Evolutionary conservation across 179 eudicot genomes (phyloP).

Genomic region (Spinacia oleracea): DNA sequence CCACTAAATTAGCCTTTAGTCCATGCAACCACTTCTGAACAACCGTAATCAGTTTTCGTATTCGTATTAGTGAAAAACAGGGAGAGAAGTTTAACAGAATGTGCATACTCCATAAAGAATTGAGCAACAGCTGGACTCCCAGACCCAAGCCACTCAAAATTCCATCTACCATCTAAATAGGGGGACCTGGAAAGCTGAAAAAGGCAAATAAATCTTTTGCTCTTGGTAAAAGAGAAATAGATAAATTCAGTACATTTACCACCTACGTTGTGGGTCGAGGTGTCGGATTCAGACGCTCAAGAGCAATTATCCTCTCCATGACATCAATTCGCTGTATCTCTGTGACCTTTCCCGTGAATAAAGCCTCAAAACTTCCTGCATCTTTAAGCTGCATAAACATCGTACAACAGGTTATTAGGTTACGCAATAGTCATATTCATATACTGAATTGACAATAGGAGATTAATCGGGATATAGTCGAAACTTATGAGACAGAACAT

Average conservation of each 20-base stretch:
- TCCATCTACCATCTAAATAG: constrained; percentile 81
- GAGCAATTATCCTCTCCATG: constrained; percentile 78
- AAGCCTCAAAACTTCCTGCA: constrained; percentile 83
- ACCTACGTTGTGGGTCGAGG: constrained; percentile 99
- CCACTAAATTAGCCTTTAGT: constrained; percentile 25
- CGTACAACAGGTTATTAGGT: background rate
- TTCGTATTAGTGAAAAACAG: constrained; percentile 2
- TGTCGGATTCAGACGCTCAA: constrained; percentile 89
- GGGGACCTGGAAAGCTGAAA: constrained; percentile 84
- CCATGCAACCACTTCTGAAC: constrained; percentile 1
- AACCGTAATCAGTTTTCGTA: background rate
- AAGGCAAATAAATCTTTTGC: constrained; percentile 34
- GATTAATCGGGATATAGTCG: background rate
- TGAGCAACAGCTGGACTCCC: constrained; percentile 72
- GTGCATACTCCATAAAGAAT: constrained; percentile 59
- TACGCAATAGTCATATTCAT: background rate
- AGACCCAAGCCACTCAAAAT: constrained; percentile 84
- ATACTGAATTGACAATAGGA: background rate
- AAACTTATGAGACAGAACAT: background rate
- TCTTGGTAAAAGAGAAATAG: constrained; percentile 14
- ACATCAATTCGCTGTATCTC: constrained; percentile 82
- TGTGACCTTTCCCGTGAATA: constrained; percentile 66
- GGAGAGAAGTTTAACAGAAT: constrained; percentile 7
- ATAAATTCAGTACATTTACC: constrained; percentile 32
- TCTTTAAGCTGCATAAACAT: constrained; percentile 62